Conservation (phyloP, 2,329 filamentous ascomycete genomes). For the Ambrosiella xylebori region DNA sequence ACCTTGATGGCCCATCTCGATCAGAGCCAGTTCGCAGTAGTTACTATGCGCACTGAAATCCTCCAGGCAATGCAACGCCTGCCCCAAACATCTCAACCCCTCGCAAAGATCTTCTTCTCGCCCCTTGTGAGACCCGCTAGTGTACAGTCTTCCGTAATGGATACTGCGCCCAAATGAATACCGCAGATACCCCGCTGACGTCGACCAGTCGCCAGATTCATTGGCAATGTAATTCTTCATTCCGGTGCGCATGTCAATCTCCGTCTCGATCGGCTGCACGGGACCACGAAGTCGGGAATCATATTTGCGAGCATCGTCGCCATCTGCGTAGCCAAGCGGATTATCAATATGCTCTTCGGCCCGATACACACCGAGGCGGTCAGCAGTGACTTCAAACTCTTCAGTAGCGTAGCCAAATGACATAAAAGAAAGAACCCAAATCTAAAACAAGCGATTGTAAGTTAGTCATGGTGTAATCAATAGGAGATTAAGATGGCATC, state of each 20-base stretch:
- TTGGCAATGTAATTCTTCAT: conserved; percentile 99
- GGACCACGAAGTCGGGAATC: conserved; percentile 70
- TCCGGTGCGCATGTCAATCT: conserved; percentile 60
- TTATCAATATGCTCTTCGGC: conserved; percentile 58
- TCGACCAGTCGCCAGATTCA: conserved; percentile 73
- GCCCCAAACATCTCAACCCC: conserved; percentile 58
- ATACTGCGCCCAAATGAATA: conserved; percentile 59
- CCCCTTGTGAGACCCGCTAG: conserved; percentile 41
- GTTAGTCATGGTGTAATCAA: not conserved
- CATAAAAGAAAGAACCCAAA: conserved; percentile 53
- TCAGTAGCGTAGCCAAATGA: conserved; percentile 52
- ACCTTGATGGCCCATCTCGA: conserved; percentile 49
- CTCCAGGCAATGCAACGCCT: conserved; percentile 62
- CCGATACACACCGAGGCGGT: conserved; percentile 58
- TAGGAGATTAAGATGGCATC: no score
- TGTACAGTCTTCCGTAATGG: conserved; percentile 62
- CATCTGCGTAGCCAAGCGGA: conserved; percentile 67
- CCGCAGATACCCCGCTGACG: conserved; percentile 69
- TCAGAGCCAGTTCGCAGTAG: conserved; percentile 61
- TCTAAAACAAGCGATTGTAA: conserved; percentile 1
- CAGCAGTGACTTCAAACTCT: conserved; percentile 64
- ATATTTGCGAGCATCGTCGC: conserved; percentile 57
- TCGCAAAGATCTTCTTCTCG: conserved; percentile 67
- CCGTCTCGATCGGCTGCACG: conserved; percentile 51
- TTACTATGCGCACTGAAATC: conserved; percentile 70